Evolutionary conservation across 169 alveolate genomes (phyloP).

Genomic region (Babesia ovis): DNA sequence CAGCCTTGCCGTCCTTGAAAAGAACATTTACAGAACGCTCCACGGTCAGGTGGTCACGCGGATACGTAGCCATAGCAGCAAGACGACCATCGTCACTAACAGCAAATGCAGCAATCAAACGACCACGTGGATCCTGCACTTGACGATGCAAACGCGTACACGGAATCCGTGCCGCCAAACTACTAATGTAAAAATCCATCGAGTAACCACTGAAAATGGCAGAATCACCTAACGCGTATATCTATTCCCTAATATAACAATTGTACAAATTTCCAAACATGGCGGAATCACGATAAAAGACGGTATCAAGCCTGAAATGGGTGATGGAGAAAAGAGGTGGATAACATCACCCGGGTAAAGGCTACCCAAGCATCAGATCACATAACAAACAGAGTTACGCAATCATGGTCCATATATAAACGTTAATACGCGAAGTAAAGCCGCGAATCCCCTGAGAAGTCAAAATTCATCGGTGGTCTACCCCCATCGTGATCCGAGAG

Average conservation of each 20-base stretch:
- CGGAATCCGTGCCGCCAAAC: slow-evolving; percentile 54
- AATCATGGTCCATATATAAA: too few species aligned
- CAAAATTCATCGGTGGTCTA: background rate
- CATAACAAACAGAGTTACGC: too few species aligned
- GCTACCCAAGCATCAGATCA: too few species aligned
- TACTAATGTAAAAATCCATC: slow-evolving; percentile 48
- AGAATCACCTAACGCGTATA: too few species aligned
- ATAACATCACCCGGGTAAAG: background rate
- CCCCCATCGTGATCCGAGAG: background rate
- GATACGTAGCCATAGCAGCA: slow-evolving; percentile 46
- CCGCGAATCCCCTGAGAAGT: too few species aligned
- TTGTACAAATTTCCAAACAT: background rate
- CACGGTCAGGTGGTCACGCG: slow-evolving; percentile 18
- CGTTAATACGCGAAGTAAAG: too few species aligned
- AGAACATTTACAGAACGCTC: slow-evolving; percentile 38
- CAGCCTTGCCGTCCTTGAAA: slow-evolving; percentile 33
- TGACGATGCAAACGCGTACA: slow-evolving; percentile 55
- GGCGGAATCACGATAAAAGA: background rate
- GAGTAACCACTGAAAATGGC: background rate
- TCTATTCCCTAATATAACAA: too few species aligned
- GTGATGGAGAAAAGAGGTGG: background rate
- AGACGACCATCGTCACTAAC: slow-evolving; percentile 42
- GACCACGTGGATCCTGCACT: slow-evolving; percentile 60
- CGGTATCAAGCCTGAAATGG: background rate
- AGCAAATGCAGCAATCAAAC: slow-evolving; percentile 30